Evolutionary conservation across 2,329 filamentous ascomycete genomes (phyloP), one percentile per base, ranked within the genome.

Genomic region (Colletotrichum tropicale): DNA sequence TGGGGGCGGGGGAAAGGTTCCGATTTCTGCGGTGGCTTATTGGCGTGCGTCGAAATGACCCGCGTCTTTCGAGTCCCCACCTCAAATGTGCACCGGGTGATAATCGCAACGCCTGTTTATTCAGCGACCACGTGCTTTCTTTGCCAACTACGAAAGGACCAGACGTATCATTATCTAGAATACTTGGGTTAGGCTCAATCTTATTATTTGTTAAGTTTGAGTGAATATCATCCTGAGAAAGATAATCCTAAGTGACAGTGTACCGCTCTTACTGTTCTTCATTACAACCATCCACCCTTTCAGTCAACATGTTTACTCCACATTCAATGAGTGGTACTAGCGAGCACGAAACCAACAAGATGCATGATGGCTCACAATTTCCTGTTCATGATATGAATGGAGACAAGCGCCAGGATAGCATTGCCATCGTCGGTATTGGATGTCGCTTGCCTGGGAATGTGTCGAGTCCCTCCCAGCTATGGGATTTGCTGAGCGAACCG

Each of bases 371-470:
- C 38, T 43, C 38, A 43, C 16, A 10, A n/a, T 43, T 10, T n/a
- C 8, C n/a, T 56, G 12, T 56, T 26, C 52, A 26, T 24, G 56
- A 26, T 28, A 30, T 30, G 7, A 36, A 24, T 55, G 24, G 21
- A 8, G 13, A 12, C 36, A 56, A 36, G 66, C 48, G 30, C 21
- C 68, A 67, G 36, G 79, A 80, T 60, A 77, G 74, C 21, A 80
- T 80, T 26, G 79, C 79, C 60, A 78, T 80, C n/a, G 76, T 80
- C 21, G 79, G 79, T 6, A 79, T 71, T 28, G 78, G 66, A 16
- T 80, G 79, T 55, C 78, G 79, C 6, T 80, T 80, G 48, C 78
- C 78, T 6, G 79, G 79, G 16, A 68, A 70, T n/a, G 75, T 66
- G 6, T 74, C 55, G 21, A 78, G 74, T 12, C 79, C 78, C 28